Percentiles rank a stretch among this genome's conserved stretches.
Evolutionary conservation across 2,329 filamentous ascomycete species (phyloP).

Genomic region (Diaporthe batatas): DNA sequence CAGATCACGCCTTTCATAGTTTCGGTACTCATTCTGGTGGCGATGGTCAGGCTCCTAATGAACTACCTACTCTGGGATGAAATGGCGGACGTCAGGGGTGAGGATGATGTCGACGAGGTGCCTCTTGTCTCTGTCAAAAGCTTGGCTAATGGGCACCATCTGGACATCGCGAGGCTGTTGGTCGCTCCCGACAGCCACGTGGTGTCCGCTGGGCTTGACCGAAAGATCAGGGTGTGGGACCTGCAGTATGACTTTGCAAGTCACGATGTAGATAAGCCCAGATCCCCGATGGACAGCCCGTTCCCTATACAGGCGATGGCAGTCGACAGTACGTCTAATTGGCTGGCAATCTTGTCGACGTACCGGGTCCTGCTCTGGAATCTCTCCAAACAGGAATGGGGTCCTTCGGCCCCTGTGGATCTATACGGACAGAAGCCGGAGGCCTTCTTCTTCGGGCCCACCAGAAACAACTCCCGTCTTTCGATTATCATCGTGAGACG

Average conservation of each 20-base stretch:
- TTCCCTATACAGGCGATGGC: constrained; percentile 74
- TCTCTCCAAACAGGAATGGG: constrained; percentile 68
- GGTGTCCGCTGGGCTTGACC: constrained; percentile 78
- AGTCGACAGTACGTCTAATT: constrained; percentile 73
- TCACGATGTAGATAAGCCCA: constrained; percentile 58
- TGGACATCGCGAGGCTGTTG: constrained; percentile 77
- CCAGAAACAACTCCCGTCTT: constrained; percentile 53
- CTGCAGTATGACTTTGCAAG: constrained; percentile 59
- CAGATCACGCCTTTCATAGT: constrained; percentile 72
- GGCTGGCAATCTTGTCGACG: constrained; percentile 75
- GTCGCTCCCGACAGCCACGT: constrained; percentile 74
- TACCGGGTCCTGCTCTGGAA: constrained; percentile 74
- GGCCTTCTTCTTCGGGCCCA: constrained; percentile 72
- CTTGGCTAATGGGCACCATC: constrained; percentile 71
- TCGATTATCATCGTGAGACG: constrained; percentile 73
- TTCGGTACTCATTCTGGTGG: constrained; percentile 72
- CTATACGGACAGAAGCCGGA: constrained; percentile 70
- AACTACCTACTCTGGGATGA: constrained; percentile 81
- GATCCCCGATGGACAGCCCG: constrained; percentile 54
- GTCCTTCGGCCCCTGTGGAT: constrained; percentile 66
- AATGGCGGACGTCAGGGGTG: constrained; percentile 59
- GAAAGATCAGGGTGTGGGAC: constrained; percentile 76
- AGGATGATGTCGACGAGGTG: constrained; percentile 61
- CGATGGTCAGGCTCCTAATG: constrained; percentile 77
- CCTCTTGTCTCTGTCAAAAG: constrained; percentile 71